phyloP scores from a whole-genome alignment of 2,329 filamentous ascomycete genomes.

The Pleoardoris graminearum region DNA sequence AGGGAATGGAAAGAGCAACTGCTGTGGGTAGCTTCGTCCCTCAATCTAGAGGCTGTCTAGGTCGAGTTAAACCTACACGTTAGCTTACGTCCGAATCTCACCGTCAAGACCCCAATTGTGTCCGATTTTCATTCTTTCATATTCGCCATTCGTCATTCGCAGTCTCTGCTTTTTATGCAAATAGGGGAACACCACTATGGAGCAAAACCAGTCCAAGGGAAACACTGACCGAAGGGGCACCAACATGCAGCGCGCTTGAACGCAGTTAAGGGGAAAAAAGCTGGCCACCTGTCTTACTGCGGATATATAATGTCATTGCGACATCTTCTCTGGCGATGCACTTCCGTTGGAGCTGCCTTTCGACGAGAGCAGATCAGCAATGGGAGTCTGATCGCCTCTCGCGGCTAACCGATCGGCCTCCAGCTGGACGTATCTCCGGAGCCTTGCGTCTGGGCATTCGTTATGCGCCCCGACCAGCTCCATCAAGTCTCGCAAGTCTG shows the following conservation, averaged over 20 bases:
- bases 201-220: no score
- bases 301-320: not conserved
- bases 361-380: not conserved
- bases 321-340: constrained; percentile 2
- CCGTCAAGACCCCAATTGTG: no score
- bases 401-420: constrained; percentile 29
- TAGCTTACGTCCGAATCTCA: no score
- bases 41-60: no score
- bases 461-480: constrained; percentile 28
- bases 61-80: no score
- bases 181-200: no score
- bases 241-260: no score
- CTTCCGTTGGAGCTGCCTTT: not conserved
- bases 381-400: not conserved
- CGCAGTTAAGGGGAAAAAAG: no score
- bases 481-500: constrained; percentile 28
- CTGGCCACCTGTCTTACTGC: not conserved
- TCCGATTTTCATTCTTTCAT: not conserved
- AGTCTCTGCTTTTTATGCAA: no score
- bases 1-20: no score
- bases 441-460: constrained; percentile 29
- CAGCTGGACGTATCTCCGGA: constrained; percentile 31
- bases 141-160: not conserved
- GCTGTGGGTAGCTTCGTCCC: no score
- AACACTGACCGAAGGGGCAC: no score